Percentiles rank a stretch among this genome's conserved stretches.
These are phyloP conservation scores for Lycium ferocissimum DNA, from an alignment of 257 asterid species.

Conservation along the genomic window DNA sequence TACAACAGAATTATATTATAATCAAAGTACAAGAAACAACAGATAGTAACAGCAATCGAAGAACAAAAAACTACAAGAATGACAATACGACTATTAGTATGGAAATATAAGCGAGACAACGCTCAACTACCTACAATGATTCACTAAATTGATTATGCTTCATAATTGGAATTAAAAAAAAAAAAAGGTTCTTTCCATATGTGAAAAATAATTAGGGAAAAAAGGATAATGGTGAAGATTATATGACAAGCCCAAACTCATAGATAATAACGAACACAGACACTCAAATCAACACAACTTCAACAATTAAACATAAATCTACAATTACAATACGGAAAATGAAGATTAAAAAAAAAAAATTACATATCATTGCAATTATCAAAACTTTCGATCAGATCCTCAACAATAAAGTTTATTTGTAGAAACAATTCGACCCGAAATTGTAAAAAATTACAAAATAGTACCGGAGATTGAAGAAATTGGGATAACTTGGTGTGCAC, in stretches of 20 bases:
- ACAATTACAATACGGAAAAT: neutral
- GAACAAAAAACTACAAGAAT: too few species aligned
- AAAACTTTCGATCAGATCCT: neutral
- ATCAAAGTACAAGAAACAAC: too few species aligned
- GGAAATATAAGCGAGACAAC: too few species aligned
- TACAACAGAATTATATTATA: too few species aligned
- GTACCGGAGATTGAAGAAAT: conserved; percentile 33
- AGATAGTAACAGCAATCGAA: too few species aligned
- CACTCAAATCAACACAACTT: neutral
- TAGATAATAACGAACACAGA: neutral
- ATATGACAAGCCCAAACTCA: neutral
- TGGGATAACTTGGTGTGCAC: conserved; percentile 22
- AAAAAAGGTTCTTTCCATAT: too few species aligned
- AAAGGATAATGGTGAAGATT: neutral
- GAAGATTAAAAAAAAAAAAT: neutral
- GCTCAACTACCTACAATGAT: too few species aligned
- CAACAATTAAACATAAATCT: neutral
- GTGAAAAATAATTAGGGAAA: neutral
- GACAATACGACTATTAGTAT: too few species aligned
- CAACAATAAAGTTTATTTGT: neutral
- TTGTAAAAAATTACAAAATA: neutral
- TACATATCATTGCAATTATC: neutral
- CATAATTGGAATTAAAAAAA: too few species aligned
- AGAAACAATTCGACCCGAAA: neutral
- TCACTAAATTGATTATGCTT: too few species aligned